Evolutionary conservation across 352 stramenopile genomes (phyloP), one percentile per base, ranked within the genome.

Genomic region (Phytophthora pisi): DNA sequence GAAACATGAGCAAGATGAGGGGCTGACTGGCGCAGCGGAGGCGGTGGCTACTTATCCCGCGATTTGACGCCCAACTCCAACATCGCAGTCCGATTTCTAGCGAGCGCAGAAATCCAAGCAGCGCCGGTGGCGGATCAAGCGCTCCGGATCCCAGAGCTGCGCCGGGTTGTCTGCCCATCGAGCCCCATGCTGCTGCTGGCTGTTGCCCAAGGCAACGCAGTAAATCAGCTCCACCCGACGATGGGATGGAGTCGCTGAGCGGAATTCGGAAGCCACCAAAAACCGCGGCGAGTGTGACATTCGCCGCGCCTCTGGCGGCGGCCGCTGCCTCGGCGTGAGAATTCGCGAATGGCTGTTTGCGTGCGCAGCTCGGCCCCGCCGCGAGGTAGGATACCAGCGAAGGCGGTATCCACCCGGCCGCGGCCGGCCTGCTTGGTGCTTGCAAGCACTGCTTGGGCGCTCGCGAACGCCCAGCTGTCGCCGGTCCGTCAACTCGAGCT

Each of bases 21-120:
- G 34, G 34, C 40, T 72, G 61, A 43, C 43, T 36, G 49, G 50
- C 30, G 54, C 45, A 47, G 51, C 30, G 51, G 36, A 40, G 34
- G 28, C 47, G 18, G 54, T 69, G 61, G 66, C 61, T 70, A 64
- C 67, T n/a, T 51, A 63, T 74, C 62, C 42, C 46, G 20, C 24
- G 58, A 72, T 75, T 72, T 68, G 68, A 62, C 20, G 20, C 24
- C 46, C 30, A 71, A 75, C 61, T 72, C 57, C 61, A 70, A 66
- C 60, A 3, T 18, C 55, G 50, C 24, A n/a, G 60, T 40, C 47
- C 61, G 36, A 61, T 65, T 51, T 69, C 30, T 73, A 66, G 40
- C 47, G 23, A 64, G 38, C 18, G 16, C 40, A 46, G 40, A 46
- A 46, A 46, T 46, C 47, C 52, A 64, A 59, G 64, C 64, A 62